phyloP scores from a whole-genome alignment of 1,284 basidiomycete species.

The Phellinidium pouzarii region DNA sequence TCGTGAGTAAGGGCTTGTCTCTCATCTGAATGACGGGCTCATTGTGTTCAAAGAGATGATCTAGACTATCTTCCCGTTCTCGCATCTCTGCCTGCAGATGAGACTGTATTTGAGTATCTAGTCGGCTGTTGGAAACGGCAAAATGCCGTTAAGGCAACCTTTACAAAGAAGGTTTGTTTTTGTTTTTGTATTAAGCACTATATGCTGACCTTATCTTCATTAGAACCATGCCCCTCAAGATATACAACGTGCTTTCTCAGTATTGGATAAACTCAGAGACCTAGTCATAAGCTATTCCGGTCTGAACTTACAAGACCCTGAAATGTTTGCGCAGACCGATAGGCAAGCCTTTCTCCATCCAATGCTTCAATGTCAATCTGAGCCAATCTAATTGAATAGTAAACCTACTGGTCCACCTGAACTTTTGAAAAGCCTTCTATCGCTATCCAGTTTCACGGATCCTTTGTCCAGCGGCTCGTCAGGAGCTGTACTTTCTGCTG shows the following conservation, averaged over 20 bases:
- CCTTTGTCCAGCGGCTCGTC: slow-evolving; percentile 47
- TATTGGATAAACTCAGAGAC: slow-evolving; percentile 69
- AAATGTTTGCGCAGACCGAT: slow-evolving; percentile 87
- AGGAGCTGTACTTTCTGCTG: slow-evolving; percentile 32
- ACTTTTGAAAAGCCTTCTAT: slow-evolving; percentile 71
- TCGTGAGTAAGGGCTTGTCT: slow-evolving; percentile 42
- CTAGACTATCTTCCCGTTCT: slow-evolving; percentile 73
- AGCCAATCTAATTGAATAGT: slow-evolving; percentile 31
- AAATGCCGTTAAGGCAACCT: slow-evolving; percentile 47
- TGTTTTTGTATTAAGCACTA: not conserved
- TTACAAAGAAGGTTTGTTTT: slow-evolving; percentile 53
- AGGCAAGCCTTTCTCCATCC: slow-evolving; percentile 41
- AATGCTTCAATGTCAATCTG: not conserved
- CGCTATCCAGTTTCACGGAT: slow-evolving; percentile 53
- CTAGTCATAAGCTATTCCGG: slow-evolving; percentile 89
- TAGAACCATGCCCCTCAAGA: slow-evolving; percentile 61
- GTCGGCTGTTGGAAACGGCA: slow-evolving; percentile 87
- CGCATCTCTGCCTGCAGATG: slow-evolving; percentile 68
- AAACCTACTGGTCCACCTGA: slow-evolving; percentile 70
- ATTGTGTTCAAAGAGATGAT: slow-evolving; percentile 55
- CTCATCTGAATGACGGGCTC: not conserved
- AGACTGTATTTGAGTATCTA: slow-evolving; percentile 90
- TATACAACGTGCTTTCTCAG: slow-evolving; percentile 49
- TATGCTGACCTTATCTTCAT: not conserved
- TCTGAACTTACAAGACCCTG: slow-evolving; percentile 84